These are phyloP conservation scores for Wickerhamiella azymoides DNA, from an alignment of 805 yeast species.

Conservation along the genomic window DNA sequence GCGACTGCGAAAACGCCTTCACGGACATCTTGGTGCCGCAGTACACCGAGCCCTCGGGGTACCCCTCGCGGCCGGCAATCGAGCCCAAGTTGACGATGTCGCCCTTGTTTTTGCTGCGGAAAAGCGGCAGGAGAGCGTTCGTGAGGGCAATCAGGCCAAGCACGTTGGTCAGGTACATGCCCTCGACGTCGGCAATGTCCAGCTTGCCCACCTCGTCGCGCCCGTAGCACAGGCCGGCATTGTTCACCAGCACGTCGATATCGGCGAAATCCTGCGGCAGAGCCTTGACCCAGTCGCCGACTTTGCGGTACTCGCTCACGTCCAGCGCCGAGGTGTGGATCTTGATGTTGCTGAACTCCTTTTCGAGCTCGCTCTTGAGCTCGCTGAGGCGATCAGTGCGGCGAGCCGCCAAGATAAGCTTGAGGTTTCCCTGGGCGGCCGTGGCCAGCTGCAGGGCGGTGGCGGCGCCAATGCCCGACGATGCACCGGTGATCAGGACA, in stretches of 20 bases:
- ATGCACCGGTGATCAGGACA: constrained; percentile 87
- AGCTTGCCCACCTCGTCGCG: constrained; percentile 62
- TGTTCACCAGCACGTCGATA: constrained; percentile 49
- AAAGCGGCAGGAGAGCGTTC: constrained; percentile 58
- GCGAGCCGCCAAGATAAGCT: constrained; percentile 66
- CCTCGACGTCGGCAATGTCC: constrained; percentile 45
- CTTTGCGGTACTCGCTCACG: constrained; percentile 39
- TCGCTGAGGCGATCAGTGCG: constrained; percentile 47
- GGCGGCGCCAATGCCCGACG: constrained; percentile 89
- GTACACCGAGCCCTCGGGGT: constrained; percentile 59
- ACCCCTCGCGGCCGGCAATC: constrained; percentile 57
- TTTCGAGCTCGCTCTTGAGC: constrained; percentile 34
- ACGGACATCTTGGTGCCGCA: constrained; percentile 58
- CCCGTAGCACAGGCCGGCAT: constrained; percentile 64
- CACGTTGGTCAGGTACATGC: constrained; percentile 79
- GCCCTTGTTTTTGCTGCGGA: constrained; percentile 51
- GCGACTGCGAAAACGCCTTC: constrained; percentile 39
- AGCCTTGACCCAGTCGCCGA: constrained; percentile 30
- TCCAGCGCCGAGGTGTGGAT: constrained; percentile 39
- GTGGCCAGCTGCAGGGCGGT: constrained; percentile 79
- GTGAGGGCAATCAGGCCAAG: constrained; percentile 73
- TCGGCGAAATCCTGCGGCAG: constrained; percentile 43
- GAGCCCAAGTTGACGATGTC: constrained; percentile 56
- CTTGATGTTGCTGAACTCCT: constrained; percentile 34
- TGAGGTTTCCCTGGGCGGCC: constrained; percentile 56